phyloP scores from a whole-genome alignment of 1,139 yeast genomes.

The Saccharomyces hybrid region DNA sequence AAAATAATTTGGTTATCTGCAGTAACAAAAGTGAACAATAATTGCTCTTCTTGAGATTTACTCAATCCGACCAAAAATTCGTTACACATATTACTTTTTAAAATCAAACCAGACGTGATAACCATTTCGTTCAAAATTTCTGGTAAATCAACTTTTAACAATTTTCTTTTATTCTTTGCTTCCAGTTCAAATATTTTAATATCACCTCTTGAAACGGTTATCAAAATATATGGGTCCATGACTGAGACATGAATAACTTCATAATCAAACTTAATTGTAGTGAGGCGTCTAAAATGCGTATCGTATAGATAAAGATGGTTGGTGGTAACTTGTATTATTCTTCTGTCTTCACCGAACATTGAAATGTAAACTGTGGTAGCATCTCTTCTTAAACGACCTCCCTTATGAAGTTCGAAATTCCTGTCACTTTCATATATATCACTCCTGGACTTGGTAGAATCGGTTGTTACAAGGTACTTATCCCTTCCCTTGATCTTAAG shows the following conservation, averaged over 20 bases:
- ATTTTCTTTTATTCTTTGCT: conserved; percentile 33
- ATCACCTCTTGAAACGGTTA: conserved; percentile 55
- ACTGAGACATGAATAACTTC: conserved; percentile 52
- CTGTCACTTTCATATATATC: conserved; percentile 65
- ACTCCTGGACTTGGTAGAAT: conserved; percentile 53
- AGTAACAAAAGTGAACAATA: conserved; percentile 59
- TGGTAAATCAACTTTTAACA: conserved; percentile 37
- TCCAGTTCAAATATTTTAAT: conserved; percentile 40
- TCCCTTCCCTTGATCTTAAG: conserved; percentile 39
- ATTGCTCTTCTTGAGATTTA: conserved; percentile 35
- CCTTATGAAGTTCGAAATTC: conserved; percentile 54
- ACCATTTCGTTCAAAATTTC: conserved; percentile 50
- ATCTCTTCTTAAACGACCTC: conserved; percentile 57
- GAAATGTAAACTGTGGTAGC: conserved; percentile 63
- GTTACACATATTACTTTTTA: conserved; percentile 37
- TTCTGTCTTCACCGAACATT: conserved; percentile 49
- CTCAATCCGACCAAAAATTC: conserved; percentile 25
- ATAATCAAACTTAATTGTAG: conserved; percentile 37
- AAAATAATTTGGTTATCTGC: conserved; percentile 68
- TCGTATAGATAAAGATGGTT: conserved; percentile 60
- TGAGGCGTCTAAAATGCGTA: conserved; percentile 45
- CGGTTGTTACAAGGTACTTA: conserved; percentile 65
- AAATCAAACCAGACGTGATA: conserved; percentile 61
- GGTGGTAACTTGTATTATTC: conserved; percentile 68
- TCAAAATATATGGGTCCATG: conserved; percentile 49